Evolutionary conservation across 108 stramenopile species (phyloP).

Genomic region (Pseudonitzschia delicatissima): DNA sequence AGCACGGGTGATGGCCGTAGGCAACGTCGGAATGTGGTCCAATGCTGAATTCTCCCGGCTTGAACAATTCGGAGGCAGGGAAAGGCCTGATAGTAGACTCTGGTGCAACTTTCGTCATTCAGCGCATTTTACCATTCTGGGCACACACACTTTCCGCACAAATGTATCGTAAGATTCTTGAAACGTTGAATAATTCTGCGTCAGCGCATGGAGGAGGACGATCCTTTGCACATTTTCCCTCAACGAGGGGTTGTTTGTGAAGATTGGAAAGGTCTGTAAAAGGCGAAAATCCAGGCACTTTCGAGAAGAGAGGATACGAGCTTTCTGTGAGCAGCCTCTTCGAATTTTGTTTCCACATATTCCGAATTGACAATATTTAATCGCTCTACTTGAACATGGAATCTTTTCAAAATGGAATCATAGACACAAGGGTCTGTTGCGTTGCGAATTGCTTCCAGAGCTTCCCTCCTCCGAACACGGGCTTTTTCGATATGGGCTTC

Average conservation of each 20-base stretch:
- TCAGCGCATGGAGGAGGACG: constrained; percentile 33
- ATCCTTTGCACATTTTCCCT: constrained; percentile 26
- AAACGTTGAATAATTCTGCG: constrained; percentile 24
- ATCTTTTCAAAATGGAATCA: constrained; percentile 8
- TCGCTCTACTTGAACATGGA: constrained; percentile 1
- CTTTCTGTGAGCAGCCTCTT: too few species aligned
- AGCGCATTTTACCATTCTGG: constrained; percentile 13
- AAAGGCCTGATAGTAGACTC: constrained; percentile 67
- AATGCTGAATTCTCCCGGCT: constrained; percentile 65
- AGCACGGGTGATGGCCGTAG: constrained; percentile 69
- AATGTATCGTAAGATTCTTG: constrained; percentile 47
- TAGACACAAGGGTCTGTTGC: constrained; percentile 31
- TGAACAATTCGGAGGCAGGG: constrained; percentile 66
- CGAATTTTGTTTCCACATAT: too few species aligned
- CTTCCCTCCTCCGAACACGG: constrained; percentile 24
- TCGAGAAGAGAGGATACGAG: constrained; percentile 36
- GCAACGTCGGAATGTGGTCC: constrained; percentile 65
- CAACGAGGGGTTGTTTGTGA: constrained; percentile 17
- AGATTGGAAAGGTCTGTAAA: constrained; percentile 31
- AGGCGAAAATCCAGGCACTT: constrained; percentile 14
- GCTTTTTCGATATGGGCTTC: constrained; percentile 60
- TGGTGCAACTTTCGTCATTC: constrained; percentile 5
- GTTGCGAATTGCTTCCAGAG: constrained; percentile 38
- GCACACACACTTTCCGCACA: constrained; percentile 47
- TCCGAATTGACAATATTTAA: too few species aligned